Evolutionary conservation across 768 basidiomycete genomes (phyloP), one percentile per base, ranked within the genome.

Genomic region (Cystobasidiopsis lactophilus): DNA sequence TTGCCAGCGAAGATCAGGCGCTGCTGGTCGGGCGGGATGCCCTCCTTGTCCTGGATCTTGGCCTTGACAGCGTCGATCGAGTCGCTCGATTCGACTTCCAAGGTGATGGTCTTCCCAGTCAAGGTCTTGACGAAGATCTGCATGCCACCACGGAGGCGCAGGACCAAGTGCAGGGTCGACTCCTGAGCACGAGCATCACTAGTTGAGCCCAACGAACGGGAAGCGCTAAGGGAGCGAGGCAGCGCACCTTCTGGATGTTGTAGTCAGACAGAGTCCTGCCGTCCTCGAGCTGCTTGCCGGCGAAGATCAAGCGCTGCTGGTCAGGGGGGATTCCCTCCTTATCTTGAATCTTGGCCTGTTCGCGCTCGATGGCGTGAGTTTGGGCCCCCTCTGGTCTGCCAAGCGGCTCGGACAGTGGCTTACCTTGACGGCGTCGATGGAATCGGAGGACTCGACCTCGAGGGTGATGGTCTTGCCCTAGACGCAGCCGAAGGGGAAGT

Each of bases 1-100:
- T 98, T 95, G 62, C 91, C 91, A 51, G 91, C 91, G 68, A 96
- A 98, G 74, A 96, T 95, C 70, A 96, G 69, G 61, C 91, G 86
- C 69, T 95, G 89, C 70, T 89, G 86, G 71, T 91, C 85, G 38
- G 55, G 85, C 55, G 85, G 86, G 59, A 91, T 93, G 56, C 79
- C 41, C 61, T 66, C 65, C 63, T 68, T 68, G 58, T 66, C 65
- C 57, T 66, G 65, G 51, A 89, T 95, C 75, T 93, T 93, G 68
- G 86, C 88, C 77, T 88, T 91, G 64, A 93, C 63, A 83, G 80
- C 85, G 65, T 89, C 85, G 62, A 91, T 88, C 16, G 85, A 88
- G 66, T 88, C 84, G 0, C 81, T 84, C 0, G 85, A 86, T 67
- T 89, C 85, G 38, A 89, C 86, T 65, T 91, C 86, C 27, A 24